A percentile compares a stretch with the other conserved stretches of the same genome.
These are phyloP conservation scores for Zygoascus hellenicus DNA, from an alignment of 1,139 yeast genomes.

Conservation along the genomic window DNA sequence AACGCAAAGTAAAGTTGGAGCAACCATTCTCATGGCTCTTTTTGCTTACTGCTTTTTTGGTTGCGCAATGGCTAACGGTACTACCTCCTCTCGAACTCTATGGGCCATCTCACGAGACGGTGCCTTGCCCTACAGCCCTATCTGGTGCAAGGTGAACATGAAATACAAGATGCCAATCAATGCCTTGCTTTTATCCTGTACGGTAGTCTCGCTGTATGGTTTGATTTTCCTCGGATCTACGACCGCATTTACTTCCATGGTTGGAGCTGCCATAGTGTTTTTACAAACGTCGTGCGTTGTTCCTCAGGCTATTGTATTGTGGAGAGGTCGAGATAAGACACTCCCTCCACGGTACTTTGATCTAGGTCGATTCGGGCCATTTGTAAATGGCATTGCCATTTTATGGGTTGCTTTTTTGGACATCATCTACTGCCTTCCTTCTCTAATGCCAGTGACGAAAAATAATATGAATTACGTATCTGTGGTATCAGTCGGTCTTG, in stretches of 20 bases:
- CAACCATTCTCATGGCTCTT: slow-evolving; percentile 44
- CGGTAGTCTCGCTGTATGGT: slow-evolving; percentile 7
- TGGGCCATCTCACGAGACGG: slow-evolving; percentile 12
- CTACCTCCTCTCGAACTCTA: slow-evolving; percentile 8
- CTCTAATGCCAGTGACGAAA: slow-evolving; percentile 59
- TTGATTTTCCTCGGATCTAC: slow-evolving; percentile 11
- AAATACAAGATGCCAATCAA: slow-evolving; percentile 9
- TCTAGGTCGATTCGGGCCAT: slow-evolving; percentile 55
- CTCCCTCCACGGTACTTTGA: slow-evolving; percentile 36
- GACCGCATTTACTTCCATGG: slow-evolving; percentile 10
- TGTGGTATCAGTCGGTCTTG: slow-evolving; percentile 36
- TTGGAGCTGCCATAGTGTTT: slow-evolving; percentile 10
- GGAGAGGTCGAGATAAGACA: slow-evolving; percentile 8
- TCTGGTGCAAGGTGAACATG: slow-evolving; percentile 11
- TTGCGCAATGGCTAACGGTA: slow-evolving; percentile 44
- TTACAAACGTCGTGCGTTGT: slow-evolving; percentile 7
- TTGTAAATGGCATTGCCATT: slow-evolving; percentile 53
- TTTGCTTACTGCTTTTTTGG: slow-evolving; percentile 59
- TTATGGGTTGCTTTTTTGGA: slow-evolving; percentile 60
- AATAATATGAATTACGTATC: slow-evolving; percentile 71
- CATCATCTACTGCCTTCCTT: slow-evolving; percentile 65
- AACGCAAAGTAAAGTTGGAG: slow-evolving; percentile 47
- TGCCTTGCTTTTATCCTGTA: slow-evolving; percentile 6
- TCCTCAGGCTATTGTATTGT: slow-evolving; percentile 8
- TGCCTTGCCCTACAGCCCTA: slow-evolving; percentile 36